phyloP scores from a whole-genome alignment of 2,329 filamentous ascomycete species.

The Verticillium longisporum region DNA sequence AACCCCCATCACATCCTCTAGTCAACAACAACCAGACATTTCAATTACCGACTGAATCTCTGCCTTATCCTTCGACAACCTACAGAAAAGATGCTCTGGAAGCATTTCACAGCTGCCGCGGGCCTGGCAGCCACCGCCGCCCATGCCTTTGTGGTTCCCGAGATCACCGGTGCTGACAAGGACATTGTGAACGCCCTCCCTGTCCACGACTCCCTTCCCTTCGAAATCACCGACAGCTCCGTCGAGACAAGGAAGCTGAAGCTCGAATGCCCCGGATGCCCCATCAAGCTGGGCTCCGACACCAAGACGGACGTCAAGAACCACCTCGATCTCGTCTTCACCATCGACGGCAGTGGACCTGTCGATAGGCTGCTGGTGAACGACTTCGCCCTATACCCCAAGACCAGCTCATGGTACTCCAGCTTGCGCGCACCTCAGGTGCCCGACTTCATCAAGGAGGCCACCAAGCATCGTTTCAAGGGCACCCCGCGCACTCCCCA shows the following conservation, averaged over 20 bases:
- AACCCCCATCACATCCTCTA: not conserved
- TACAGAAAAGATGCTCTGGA: constrained; percentile 22
- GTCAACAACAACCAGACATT: not conserved
- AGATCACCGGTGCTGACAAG: constrained; percentile 34
- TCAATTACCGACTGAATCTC: not conserved
- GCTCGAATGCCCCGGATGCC: constrained; percentile 49
- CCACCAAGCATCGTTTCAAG: constrained; percentile 21
- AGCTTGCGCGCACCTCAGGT: constrained; percentile 39
- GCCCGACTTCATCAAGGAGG: constrained; percentile 23
- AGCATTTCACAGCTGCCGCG: constrained; percentile 22
- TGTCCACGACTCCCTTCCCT: constrained; percentile 15
- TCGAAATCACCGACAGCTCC: constrained; percentile 24
- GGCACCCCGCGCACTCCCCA: constrained; percentile 22
- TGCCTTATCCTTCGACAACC: not conserved
- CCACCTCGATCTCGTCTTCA: constrained; percentile 48
- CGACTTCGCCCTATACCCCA: constrained; percentile 53
- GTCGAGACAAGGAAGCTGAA: constrained; percentile 33
- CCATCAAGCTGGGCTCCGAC: constrained; percentile 23
- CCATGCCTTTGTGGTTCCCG: constrained; percentile 46
- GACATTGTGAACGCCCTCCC: constrained; percentile 34
- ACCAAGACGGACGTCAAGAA: constrained; percentile 19
- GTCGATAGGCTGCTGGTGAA: constrained; percentile 48
- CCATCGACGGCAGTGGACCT: constrained; percentile 36
- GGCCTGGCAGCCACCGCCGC: constrained; percentile 23
- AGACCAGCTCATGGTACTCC: constrained; percentile 36